phyloP scores from a whole-genome alignment of 1,284 basidiomycete genomes.

The Leccinum fallax region DNA sequence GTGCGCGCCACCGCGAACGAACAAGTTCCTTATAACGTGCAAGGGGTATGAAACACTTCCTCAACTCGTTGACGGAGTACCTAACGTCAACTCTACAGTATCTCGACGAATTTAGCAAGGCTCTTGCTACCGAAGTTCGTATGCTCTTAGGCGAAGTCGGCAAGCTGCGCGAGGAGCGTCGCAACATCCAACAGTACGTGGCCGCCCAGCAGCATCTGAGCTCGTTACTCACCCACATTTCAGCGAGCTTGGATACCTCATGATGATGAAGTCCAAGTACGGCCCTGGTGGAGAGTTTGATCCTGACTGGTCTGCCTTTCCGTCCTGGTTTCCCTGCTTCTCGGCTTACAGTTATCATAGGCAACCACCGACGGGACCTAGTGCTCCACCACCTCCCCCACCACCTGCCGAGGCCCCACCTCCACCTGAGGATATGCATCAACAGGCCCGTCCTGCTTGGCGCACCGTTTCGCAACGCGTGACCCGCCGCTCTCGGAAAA shows the following conservation, averaged over 20 bases:
- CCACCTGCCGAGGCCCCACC: slow-evolving; percentile 45
- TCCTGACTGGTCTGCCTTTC: slow-evolving; percentile 59
- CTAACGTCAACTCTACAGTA: slow-evolving; percentile 46
- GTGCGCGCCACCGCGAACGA: slow-evolving; percentile 66
- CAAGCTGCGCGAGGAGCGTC: slow-evolving; percentile 71
- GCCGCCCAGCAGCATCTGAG: background rate
- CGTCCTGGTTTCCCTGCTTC: background rate
- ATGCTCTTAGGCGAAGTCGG: slow-evolving; percentile 78
- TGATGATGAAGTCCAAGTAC: slow-evolving; percentile 69
- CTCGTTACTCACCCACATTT: slow-evolving; percentile 11
- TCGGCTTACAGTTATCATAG: slow-evolving; percentile 30
- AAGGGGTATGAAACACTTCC: slow-evolving; percentile 43
- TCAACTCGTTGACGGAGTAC: background rate
- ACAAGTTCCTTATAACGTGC: slow-evolving; percentile 76
- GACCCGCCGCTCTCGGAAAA: slow-evolving; percentile 45
- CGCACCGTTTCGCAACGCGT: slow-evolving; percentile 47
- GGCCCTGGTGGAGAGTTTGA: slow-evolving; percentile 77
- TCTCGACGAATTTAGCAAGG: slow-evolving; percentile 79
- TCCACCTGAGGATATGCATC: slow-evolving; percentile 42
- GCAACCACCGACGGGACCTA: slow-evolving; percentile 48
- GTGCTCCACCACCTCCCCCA: slow-evolving; percentile 42
- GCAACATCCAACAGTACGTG: slow-evolving; percentile 70
- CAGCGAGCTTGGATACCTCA: slow-evolving; percentile 70
- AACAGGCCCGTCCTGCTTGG: slow-evolving; percentile 56
- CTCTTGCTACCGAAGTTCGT: slow-evolving; percentile 75